phyloP scores from a whole-genome alignment of 352 stramenopile genomes.

The Pythium plurisporium region DNA sequence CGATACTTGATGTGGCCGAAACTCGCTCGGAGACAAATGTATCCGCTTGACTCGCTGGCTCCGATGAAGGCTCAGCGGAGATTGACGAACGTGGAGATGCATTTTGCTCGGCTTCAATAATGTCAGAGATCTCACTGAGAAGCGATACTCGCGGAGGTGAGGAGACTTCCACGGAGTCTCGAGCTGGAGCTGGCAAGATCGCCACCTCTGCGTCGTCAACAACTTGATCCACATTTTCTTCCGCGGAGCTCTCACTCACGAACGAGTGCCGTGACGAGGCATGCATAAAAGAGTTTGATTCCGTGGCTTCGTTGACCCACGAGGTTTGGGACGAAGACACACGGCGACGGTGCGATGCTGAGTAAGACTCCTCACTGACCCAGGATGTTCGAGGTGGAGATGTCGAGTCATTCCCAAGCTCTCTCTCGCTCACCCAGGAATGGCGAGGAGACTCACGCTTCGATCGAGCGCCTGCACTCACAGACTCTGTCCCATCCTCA shows the following conservation, averaged over 20 bases:
- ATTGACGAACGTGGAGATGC: constrained; percentile 7
- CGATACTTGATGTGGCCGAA: constrained; percentile 6
- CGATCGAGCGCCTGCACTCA: too few species aligned
- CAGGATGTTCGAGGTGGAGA: neutral
- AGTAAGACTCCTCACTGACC: constrained; percentile 8
- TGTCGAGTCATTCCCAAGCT: neutral
- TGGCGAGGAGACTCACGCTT: neutral
- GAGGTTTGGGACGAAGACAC: constrained; percentile 3
- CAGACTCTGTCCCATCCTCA: too few species aligned
- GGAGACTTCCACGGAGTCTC: neutral
- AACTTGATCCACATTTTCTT: neutral
- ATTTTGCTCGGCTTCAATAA: constrained; percentile 1
- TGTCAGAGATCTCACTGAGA: constrained; percentile 10
- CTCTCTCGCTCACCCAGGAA: constrained; percentile 14
- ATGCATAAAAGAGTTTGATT: constrained; percentile 13
- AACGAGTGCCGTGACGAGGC: constrained; percentile 16
- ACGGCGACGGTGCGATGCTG: neutral
- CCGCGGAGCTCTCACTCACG: constrained; percentile 14
- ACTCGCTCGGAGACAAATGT: constrained; percentile 8
- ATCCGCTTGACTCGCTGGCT: constrained; percentile 5
- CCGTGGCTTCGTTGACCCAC: constrained; percentile 9
- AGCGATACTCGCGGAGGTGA: neutral
- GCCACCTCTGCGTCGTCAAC: constrained; percentile 1
- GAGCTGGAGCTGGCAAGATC: neutral
- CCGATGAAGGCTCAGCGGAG: neutral